Evolutionary conservation across 2,329 filamentous ascomycete species (phyloP).

Genomic region (Dryadomyces sulphureus): DNA sequence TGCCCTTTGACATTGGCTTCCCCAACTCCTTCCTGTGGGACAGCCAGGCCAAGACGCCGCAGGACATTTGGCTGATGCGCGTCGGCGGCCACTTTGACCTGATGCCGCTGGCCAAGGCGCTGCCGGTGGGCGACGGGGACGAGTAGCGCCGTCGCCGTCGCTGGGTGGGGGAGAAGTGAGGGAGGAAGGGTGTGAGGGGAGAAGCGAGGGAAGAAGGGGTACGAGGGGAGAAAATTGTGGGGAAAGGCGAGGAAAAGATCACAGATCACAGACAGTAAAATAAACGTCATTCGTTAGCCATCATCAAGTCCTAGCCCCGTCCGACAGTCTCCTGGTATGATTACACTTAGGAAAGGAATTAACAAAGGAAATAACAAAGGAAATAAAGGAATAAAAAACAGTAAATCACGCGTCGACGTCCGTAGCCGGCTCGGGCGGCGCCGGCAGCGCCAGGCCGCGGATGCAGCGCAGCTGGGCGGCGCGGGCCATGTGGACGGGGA

Average conservation of each 20-base stretch:
- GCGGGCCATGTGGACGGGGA: conserved; percentile 20
- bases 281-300: too few relatives aligned
- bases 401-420: conserved; percentile 9
- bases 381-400: neutral
- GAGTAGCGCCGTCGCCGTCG: conserved; percentile 19
- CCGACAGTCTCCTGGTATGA: too few relatives aligned
- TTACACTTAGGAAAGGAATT: too few relatives aligned
- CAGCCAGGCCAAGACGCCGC: conserved; percentile 17
- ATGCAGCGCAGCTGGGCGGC: conserved; percentile 11
- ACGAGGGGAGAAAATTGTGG: too few relatives aligned
- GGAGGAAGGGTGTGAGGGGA: neutral
- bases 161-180: neutral
- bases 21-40: conserved; percentile 44
- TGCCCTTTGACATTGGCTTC: conserved; percentile 51
- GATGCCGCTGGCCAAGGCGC: conserved; percentile 27
- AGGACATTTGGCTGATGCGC: conserved; percentile 27
- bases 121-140: conserved; percentile 19
- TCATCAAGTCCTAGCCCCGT: too few relatives aligned
- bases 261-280: too few relatives aligned
- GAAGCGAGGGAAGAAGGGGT: neutral
- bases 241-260: too few relatives aligned
- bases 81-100: conserved; percentile 37
- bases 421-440: neutral
- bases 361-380: neutral
- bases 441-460: conserved; percentile 7